phyloP scores from a whole-genome alignment of 257 asterid species.

The Leonotis leonurus region DNA sequence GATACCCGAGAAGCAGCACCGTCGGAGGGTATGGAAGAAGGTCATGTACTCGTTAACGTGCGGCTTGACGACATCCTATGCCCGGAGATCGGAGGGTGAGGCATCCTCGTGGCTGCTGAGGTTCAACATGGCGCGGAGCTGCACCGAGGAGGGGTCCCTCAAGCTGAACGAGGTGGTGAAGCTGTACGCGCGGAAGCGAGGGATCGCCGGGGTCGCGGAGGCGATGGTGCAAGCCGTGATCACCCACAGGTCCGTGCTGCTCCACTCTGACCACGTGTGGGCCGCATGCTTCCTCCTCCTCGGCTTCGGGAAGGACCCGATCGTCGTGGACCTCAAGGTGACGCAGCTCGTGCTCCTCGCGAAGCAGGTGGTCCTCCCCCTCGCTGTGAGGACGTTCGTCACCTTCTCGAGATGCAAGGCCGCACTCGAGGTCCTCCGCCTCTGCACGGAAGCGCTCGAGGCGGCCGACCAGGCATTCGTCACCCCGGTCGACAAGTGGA shows the following conservation, averaged over 20 bases:
- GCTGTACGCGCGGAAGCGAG: conserved; percentile 58
- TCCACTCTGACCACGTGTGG: conserved; percentile 70
- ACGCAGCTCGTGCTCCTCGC: conserved; percentile 49
- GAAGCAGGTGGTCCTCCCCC: conserved; percentile 62
- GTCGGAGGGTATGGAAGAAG: conserved; percentile 43
- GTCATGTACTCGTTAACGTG: conserved; percentile 52
- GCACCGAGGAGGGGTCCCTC: conserved; percentile 50
- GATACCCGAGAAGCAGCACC: conserved; percentile 66
- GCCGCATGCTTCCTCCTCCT: conserved; percentile 68
- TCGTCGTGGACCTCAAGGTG: conserved; percentile 56
- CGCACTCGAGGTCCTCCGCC: conserved; percentile 67
- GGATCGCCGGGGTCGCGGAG: conserved; percentile 45
- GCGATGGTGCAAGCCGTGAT: conserved; percentile 64
- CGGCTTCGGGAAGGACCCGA: conserved; percentile 64
- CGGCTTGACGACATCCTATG: conserved; percentile 55
- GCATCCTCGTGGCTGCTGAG: conserved; percentile 55
- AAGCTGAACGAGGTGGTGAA: conserved; percentile 44
- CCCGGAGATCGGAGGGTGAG: conserved; percentile 56
- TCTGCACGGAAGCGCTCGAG: conserved; percentile 76
- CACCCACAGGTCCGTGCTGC: conserved; percentile 31
- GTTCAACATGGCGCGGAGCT: conserved; percentile 52
- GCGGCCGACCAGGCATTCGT: conserved; percentile 70
- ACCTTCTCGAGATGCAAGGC: conserved; percentile 65
- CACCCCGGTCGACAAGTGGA: conserved; percentile 75
- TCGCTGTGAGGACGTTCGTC: conserved; percentile 54